Conservation (phyloP, 257 asterid genomes). For the Lantana camara region DNA sequence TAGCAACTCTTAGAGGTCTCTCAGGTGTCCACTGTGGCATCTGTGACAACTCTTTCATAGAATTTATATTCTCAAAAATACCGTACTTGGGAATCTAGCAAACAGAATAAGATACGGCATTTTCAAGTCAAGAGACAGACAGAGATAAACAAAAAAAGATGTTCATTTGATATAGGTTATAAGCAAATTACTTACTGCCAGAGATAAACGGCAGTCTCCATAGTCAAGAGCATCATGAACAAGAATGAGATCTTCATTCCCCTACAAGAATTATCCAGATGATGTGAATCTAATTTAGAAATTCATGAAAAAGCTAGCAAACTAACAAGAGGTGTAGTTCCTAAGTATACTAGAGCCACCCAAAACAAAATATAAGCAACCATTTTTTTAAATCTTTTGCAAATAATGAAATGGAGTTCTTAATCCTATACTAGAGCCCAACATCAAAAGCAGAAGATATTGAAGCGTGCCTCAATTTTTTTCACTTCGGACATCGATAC, state of each 20-base stretch:
- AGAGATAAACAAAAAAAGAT: constrained; percentile 1
- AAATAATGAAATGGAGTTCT: not conserved
- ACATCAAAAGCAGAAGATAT: too few relatives aligned
- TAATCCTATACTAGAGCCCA: too few relatives aligned
- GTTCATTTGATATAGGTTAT: not conserved
- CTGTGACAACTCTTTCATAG: constrained; percentile 78
- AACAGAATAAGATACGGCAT: constrained; percentile 23
- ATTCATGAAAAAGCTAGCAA: not conserved
- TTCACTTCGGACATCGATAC: too few relatives aligned
- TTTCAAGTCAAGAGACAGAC: not conserved
- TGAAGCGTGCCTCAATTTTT: too few relatives aligned
- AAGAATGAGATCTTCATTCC: constrained; percentile 83
- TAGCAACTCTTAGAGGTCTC: constrained; percentile 94
- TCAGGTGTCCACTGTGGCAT: constrained; percentile 98
- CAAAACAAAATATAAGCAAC: not conserved
- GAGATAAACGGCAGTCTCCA: constrained; percentile 93
- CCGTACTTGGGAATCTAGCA: constrained; percentile 94
- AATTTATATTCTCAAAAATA: constrained; percentile 87
- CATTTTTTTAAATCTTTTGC: too few relatives aligned
- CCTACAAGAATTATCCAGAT: constrained; percentile 50
- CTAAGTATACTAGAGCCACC: too few relatives aligned
- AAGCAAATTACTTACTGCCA: constrained; percentile 65
- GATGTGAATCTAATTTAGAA: constrained; percentile 16
- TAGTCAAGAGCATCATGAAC: constrained; percentile 88
- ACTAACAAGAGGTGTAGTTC: not conserved